Base-by-base conservation (phyloP, 176 grass and related monocot genomes). In the Oryza officinalis region DNA sequence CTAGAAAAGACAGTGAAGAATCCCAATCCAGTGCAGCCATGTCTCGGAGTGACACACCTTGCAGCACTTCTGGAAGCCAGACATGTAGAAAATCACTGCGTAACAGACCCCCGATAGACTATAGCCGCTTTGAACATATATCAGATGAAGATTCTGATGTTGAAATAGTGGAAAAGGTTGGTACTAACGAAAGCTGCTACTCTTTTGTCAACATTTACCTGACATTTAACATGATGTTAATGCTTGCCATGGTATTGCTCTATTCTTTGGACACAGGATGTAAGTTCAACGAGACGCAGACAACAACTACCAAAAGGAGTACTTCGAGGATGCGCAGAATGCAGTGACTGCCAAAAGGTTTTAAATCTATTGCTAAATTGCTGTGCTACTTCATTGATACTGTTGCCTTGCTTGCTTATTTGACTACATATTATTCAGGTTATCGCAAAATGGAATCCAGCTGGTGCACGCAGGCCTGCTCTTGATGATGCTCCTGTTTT, bases 401-500 rank as follows among this genome's bases (percentile, higher is more conserved):
- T 67, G 67, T 60, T 40, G 5, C 30, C 22, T 38, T 81, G 68
- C 35, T 81, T 15, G 41, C 72, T 79, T 77, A 83, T 88, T 22
- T 65, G 23, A 15, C 31, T 27, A 61, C 27, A 44, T 50, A 72
- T 74, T 11, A 65, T 80, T 63, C 85, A 97, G 94, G 83, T 97
- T 84, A 70, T 90, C 52, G 92, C 96, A 77, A 88, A 87, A 89
- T 98, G 96, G 96, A 88, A 77, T 88, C 93, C 91, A 77, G 85
- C 71, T 35, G 91, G 84, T 86, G 91, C 87, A 17, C 59, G 85
- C 12, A 90, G 83, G 15, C 89, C 87, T 82, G 76, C 70, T 80
- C 89, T 98, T 87, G 93, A 95, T 27, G 91, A 95, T 74, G 96
- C 91, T 90, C 93, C 89, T 81, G 85, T 95, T 40, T 98, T 68